phyloP scores from a whole-genome alignment of 1,284 basidiomycete species.

The Amylostereum areolatum region DNA sequence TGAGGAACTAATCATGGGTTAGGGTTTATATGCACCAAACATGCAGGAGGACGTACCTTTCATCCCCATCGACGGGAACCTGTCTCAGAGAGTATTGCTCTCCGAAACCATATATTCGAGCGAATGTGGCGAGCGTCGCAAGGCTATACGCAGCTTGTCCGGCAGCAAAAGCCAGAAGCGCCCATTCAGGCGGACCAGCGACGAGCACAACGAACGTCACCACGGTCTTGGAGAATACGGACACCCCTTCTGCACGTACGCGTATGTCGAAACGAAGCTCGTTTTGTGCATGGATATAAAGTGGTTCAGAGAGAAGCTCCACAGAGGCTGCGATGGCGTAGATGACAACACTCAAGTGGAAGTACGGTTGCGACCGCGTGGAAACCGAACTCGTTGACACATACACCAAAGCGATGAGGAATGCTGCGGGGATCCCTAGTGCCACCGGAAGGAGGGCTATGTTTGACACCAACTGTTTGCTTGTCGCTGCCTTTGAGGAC shows the following conservation, averaged over 20 bases:
- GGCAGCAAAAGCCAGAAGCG: conserved; percentile 76
- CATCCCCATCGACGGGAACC: conserved; percentile 17
- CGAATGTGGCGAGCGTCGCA: conserved; percentile 26
- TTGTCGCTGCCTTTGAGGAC: neutral
- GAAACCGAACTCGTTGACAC: conserved; percentile 17
- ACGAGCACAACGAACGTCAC: conserved; percentile 63
- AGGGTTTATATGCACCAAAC: neutral
- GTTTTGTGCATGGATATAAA: conserved; percentile 76
- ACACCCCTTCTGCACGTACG: conserved; percentile 78
- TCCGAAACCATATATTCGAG: conserved; percentile 18
- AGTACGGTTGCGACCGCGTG: conserved; percentile 51
- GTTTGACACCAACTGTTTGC: neutral
- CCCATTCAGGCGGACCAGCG: conserved; percentile 40
- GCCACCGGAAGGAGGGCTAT: conserved; percentile 19
- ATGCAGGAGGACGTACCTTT: conserved; percentile 20
- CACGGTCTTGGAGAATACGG: conserved; percentile 70
- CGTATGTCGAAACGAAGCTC: conserved; percentile 61
- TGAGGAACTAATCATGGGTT: conserved; percentile 13
- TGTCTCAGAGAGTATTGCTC: conserved; percentile 16
- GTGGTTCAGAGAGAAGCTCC: conserved; percentile 80
- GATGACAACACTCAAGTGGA: conserved; percentile 54
- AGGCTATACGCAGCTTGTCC: conserved; percentile 72
- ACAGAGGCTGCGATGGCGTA: conserved; percentile 71
- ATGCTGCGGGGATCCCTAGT: conserved; percentile 25
- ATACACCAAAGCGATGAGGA: conserved; percentile 22